Percentiles rank a stretch among this genome's conserved stretches.
Evolutionary conservation across 352 stramenopile genomes (phyloP).

Genomic region (Phytophthora citricola): DNA sequence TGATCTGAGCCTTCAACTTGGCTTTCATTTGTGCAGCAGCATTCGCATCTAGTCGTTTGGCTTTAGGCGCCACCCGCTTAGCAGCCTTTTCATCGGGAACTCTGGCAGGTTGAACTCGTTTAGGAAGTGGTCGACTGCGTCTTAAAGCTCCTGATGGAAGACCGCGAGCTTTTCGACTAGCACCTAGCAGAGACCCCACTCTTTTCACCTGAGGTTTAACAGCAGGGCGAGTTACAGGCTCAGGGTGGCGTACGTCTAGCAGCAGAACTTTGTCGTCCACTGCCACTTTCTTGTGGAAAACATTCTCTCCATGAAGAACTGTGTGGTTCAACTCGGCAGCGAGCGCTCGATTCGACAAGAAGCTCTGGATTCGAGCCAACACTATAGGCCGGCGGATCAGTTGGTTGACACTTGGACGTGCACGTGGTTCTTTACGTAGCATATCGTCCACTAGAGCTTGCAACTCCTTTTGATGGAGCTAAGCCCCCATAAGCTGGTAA

Average conservation of each 20-base stretch:
- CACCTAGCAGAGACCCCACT: conserved; percentile 22
- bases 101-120: conserved; percentile 19
- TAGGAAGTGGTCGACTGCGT: conserved; percentile 16
- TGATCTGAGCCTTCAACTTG: conserved; percentile 23
- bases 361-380: conserved; percentile 65
- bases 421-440: conserved; percentile 64
- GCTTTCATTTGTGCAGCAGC: conserved; percentile 15
- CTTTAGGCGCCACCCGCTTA: conserved; percentile 19
- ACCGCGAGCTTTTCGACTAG: conserved; percentile 28
- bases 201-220: conserved; percentile 5
- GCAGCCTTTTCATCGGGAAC: conserved; percentile 10
- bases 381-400: conserved; percentile 66
- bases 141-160: conserved; percentile 15
- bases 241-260: conserved; percentile 13
- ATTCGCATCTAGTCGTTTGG: conserved; percentile 4
- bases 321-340: conserved; percentile 73
- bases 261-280: conserved; percentile 2
- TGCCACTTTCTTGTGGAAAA: conserved; percentile 52
- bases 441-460: conserved; percentile 56
- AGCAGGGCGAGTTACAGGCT: conserved; percentile 9
- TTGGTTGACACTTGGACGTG: conserved; percentile 70
- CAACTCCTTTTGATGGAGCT: conserved; percentile 33
- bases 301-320: conserved; percentile 73
- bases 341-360: conserved; percentile 62
- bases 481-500: conserved; percentile 21